These are phyloP conservation scores for Astrothelium macrocarpum DNA, from an alignment of 495 filamentous ascomycete genomes.

Conservation along the genomic window DNA sequence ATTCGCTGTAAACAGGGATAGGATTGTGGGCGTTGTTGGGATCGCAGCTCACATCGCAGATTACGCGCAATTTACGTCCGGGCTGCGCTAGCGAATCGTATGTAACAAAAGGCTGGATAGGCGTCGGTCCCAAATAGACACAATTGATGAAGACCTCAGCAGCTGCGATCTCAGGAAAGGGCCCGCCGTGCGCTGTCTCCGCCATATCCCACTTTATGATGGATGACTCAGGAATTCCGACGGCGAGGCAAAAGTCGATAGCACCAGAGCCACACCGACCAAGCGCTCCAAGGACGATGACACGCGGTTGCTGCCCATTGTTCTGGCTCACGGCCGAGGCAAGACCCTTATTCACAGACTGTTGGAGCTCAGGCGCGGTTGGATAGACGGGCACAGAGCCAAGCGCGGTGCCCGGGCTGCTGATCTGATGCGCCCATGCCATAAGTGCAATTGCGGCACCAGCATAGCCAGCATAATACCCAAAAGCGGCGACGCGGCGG, in stretches of 20 bases:
- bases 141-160: constrained; percentile 56
- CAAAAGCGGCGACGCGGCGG: constrained; percentile 63
- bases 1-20: constrained; percentile 74
- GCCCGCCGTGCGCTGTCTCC: constrained; percentile 76
- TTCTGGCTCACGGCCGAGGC: constrained; percentile 29
- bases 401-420: constrained; percentile 43
- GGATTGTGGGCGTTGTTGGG: constrained; percentile 64
- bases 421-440: constrained; percentile 83
- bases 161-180: constrained; percentile 80
- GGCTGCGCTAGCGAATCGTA: constrained; percentile 56
- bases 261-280: constrained; percentile 85
- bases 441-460: constrained; percentile 74
- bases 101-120: constrained; percentile 65
- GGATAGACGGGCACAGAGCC: constrained; percentile 54
- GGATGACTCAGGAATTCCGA: constrained; percentile 43
- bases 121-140: constrained; percentile 64
- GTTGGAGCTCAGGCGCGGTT: constrained; percentile 64
- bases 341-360: constrained; percentile 49
- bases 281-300: constrained; percentile 56
- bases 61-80: constrained; percentile 65
- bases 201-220: constrained; percentile 73
- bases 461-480: constrained; percentile 45
- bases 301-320: constrained; percentile 39
- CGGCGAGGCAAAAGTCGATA: constrained; percentile 65
- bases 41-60: constrained; percentile 67